A percentile compares a stretch with the other conserved stretches of the same genome.
Evolutionary conservation across 441 rosid genomes (phyloP).

Genomic region (Adansonia rubrostipa): DNA sequence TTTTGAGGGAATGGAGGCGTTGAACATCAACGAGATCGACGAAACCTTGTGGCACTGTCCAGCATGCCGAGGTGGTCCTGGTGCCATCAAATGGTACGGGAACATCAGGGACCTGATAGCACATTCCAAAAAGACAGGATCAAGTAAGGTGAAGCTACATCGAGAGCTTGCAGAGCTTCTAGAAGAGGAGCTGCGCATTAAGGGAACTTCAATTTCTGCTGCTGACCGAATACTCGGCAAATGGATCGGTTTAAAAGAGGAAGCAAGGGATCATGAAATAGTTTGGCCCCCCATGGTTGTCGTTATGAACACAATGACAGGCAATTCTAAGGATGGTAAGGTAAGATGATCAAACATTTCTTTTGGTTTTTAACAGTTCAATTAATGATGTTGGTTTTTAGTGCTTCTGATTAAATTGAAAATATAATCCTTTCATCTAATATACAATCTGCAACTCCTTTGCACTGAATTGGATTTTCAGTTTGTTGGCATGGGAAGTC

Average conservation of each 20-base stretch:
- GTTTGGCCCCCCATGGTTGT: slow-evolving; percentile 58
- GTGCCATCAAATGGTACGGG: slow-evolving; percentile 48
- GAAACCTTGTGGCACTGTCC: slow-evolving; percentile 57
- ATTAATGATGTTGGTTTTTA: background rate
- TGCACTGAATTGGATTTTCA: slow-evolving; percentile 23
- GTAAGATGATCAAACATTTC: slow-evolving; percentile 28
- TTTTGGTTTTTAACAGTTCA: background rate
- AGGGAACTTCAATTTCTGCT: slow-evolving; percentile 41
- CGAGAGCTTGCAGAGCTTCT: slow-evolving; percentile 43
- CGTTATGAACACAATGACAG: slow-evolving; percentile 44
- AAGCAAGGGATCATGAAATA: slow-evolving; percentile 43
- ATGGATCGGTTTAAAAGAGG: slow-evolving; percentile 48
- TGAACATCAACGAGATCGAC: slow-evolving; percentile 38
- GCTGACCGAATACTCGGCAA: slow-evolving; percentile 35
- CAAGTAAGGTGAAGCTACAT: slow-evolving; percentile 44
- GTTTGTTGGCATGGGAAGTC: slow-evolving; percentile 55
- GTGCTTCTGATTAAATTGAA: background rate
- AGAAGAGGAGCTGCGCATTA: slow-evolving; percentile 38
- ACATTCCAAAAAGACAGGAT: slow-evolving; percentile 46
- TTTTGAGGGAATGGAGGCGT: slow-evolving; percentile 34
- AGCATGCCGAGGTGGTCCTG: slow-evolving; percentile 49
- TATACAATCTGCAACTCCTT: background rate
- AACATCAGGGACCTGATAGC: slow-evolving; percentile 46
- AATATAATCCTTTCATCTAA: background rate
- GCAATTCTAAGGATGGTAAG: slow-evolving; percentile 40